A percentile compares a stretch with the other conserved stretches of the same genome.
Evolutionary conservation across 2,329 filamentous ascomycete genomes (phyloP).

Genomic region (Aquanectria penicillioides): DNA sequence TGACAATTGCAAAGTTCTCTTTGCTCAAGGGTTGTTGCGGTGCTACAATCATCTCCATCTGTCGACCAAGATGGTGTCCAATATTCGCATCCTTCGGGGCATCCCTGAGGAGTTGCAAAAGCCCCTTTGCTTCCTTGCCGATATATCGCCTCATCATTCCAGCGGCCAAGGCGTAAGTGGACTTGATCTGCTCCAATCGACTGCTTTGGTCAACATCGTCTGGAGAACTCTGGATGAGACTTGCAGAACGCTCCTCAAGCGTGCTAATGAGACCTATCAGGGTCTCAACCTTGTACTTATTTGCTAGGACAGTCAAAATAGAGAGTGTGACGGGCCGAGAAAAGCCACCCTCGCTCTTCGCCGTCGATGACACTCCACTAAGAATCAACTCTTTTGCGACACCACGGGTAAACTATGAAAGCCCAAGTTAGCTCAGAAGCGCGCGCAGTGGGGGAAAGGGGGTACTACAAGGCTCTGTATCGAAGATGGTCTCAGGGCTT

Average conservation of each 20-base stretch:
- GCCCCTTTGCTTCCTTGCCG: conserved; percentile 45
- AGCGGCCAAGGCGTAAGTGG: conserved; percentile 49
- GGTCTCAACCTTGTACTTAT: conserved; percentile 55
- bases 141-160: conserved; percentile 52
- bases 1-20: conserved; percentile 55
- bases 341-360: conserved; percentile 11
- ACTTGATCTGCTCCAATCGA: conserved; percentile 42
- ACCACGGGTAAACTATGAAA: conserved; percentile 47
- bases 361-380: conserved; percentile 34
- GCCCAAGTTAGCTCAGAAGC: conserved; percentile 17
- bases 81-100: conserved; percentile 46
- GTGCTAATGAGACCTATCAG: conserved; percentile 37
- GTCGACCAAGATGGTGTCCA: conserved; percentile 53
- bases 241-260: conserved; percentile 40
- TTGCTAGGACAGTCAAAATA: conserved; percentile 55
- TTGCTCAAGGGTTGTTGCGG: conserved; percentile 51
- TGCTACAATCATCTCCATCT: conserved; percentile 55
- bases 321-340: conserved; percentile 44
- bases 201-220: conserved; percentile 16
- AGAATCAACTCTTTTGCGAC: conserved; percentile 49
- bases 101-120: conserved; percentile 49
- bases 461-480: conserved; percentile 48
- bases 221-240: conserved; percentile 28
- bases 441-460: not conserved
- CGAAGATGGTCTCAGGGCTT: conserved; percentile 47